phyloP scores from a whole-genome alignment of 2,329 filamentous ascomycete species.

The Diaporthe australafricana region DNA sequence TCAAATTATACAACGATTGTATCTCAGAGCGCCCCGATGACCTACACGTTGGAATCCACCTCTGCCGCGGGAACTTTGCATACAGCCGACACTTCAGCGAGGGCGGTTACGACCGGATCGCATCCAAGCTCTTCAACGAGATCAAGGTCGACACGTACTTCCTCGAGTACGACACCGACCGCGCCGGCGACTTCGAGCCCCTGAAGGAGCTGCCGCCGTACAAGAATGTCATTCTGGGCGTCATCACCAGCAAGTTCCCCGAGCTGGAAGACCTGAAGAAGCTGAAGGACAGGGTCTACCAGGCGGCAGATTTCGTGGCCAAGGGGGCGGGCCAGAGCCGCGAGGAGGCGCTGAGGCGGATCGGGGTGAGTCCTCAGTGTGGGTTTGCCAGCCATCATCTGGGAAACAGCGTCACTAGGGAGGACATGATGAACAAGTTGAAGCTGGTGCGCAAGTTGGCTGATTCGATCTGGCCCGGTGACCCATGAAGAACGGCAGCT shows the following conservation, averaged over 20 bases:
- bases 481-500: constrained; percentile 39
- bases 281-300: constrained; percentile 64
- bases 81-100: constrained; percentile 73
- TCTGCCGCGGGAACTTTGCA: constrained; percentile 72
- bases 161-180: constrained; percentile 65
- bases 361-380: constrained; percentile 78
- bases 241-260: constrained; percentile 71
- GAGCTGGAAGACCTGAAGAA: constrained; percentile 66
- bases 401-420: constrained; percentile 73
- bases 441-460: constrained; percentile 75
- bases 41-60: constrained; percentile 78
- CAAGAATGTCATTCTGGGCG: constrained; percentile 72
- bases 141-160: constrained; percentile 62
- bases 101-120: constrained; percentile 72
- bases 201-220: constrained; percentile 67
- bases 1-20: constrained; percentile 80
- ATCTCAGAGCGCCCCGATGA: constrained; percentile 70
- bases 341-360: constrained; percentile 72
- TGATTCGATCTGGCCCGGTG: constrained; percentile 69
- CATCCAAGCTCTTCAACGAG: constrained; percentile 68
- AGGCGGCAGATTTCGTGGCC: constrained; percentile 74
- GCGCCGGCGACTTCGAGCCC: constrained; percentile 72
- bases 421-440: constrained; percentile 79
- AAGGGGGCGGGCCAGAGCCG: constrained; percentile 70
- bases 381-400: constrained; percentile 77